Evolutionary conservation across 2,329 filamentous ascomycete species (phyloP).

Genomic region (Neoascochyta sp.): DNA sequence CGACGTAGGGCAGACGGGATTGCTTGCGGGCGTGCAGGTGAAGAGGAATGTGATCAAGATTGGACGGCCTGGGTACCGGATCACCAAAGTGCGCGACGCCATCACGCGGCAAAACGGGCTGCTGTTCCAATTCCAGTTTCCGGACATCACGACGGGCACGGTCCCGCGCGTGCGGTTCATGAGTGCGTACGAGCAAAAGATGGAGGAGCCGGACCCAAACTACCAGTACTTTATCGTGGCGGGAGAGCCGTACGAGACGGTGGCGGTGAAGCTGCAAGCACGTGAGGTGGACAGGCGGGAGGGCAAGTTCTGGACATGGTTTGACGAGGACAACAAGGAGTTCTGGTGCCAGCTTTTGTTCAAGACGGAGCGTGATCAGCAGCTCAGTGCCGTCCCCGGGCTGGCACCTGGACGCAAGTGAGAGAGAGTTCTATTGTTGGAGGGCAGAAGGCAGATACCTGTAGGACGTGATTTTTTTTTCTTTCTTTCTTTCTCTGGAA

Average conservation of each 20-base stretch:
- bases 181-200: slow-evolving; percentile 93
- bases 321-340: slow-evolving; percentile 91
- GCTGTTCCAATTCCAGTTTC: slow-evolving; percentile 94
- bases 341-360: slow-evolving; percentile 98
- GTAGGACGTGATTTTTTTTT: too few species aligned
- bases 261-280: slow-evolving; percentile 91
- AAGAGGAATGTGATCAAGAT: slow-evolving; percentile 89
- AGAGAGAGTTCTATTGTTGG: too few species aligned
- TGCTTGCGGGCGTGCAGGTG: slow-evolving; percentile 64
- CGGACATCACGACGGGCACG: slow-evolving; percentile 75
- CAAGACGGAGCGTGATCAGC: slow-evolving; percentile 95
- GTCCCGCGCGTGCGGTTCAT: slow-evolving; percentile 89
- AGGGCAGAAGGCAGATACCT: too few species aligned
- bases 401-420: slow-evolving; percentile 50
- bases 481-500: too few species aligned
- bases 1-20: slow-evolving; percentile 67
- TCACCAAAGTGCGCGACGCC: slow-evolving; percentile 90
- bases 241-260: slow-evolving; percentile 96
- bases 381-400: slow-evolving; percentile 67
- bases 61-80: slow-evolving; percentile 92
- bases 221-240: slow-evolving; percentile 95
- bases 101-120: slow-evolving; percentile 83
- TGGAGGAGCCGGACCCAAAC: slow-evolving; percentile 86
- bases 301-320: slow-evolving; percentile 88
- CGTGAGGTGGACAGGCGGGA: slow-evolving; percentile 87